A percentile compares a stretch with the other conserved stretches of the same genome.
These are phyloP conservation scores for Aspergillus floridensis DNA, from an alignment of 2,329 filamentous ascomycete species.

Conservation along the genomic window DNA sequence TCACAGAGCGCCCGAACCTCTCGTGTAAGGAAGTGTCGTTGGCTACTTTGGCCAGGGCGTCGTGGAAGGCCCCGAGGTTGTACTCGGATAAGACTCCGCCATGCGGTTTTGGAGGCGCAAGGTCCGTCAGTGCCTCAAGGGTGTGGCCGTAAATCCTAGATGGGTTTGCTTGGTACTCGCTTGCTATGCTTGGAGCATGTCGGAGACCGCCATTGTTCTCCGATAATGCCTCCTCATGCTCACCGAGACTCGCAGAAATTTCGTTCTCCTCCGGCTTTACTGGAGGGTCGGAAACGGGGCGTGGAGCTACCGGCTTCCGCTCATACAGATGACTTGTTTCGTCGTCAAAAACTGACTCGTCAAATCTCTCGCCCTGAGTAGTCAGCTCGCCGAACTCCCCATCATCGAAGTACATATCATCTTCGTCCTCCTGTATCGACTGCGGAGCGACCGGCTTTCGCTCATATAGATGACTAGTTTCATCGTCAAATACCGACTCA, in stretches of 20 bases:
- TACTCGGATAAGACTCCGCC: constrained; percentile 50
- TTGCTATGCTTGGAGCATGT: constrained; percentile 37
- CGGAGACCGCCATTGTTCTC: constrained; percentile 23
- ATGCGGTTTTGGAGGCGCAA: constrained; percentile 36
- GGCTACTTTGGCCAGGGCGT: constrained; percentile 77
- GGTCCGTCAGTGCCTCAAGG: constrained; percentile 26
- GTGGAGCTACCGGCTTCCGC: constrained; percentile 28
- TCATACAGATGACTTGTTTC: constrained; percentile 45
- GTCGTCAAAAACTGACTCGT: constrained; percentile 51
- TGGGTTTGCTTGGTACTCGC: constrained; percentile 27
- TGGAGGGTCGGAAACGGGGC: constrained; percentile 10
- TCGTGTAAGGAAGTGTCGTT: constrained; percentile 72
- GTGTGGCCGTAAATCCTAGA: constrained; percentile 25
- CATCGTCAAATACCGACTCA: constrained; percentile 50
- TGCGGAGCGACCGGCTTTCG: constrained; percentile 26
- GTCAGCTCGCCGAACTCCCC: constrained; percentile 45
- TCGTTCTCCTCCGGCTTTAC: constrained; percentile 7
- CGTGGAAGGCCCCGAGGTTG: constrained; percentile 72
- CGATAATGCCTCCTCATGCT: constrained; percentile 14
- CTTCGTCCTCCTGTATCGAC: constrained; percentile 20
- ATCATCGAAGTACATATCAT: constrained; percentile 50
- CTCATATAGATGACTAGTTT: constrained; percentile 44
- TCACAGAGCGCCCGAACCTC: constrained; percentile 65
- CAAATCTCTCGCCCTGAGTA: constrained; percentile 38
- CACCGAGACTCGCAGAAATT: constrained; percentile 11